phyloP scores from a whole-genome alignment of 257 asterid species.

The Solanum rostratum region DNA sequence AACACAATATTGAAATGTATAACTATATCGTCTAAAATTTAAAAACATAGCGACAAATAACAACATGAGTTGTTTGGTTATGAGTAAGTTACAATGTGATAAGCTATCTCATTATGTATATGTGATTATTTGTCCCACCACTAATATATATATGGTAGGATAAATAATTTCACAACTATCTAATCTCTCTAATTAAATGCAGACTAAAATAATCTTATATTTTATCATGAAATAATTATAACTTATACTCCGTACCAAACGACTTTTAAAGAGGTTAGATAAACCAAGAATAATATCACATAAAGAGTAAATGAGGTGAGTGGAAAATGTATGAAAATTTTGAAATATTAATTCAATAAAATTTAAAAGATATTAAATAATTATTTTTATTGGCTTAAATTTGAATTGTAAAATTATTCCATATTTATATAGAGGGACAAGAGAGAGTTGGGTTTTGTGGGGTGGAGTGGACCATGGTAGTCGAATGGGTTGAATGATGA shows the following conservation, averaged over 20 bases:
- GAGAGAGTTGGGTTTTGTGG: background rate
- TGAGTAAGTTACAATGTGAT: too few species aligned
- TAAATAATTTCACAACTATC: too few species aligned
- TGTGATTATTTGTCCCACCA: too few species aligned
- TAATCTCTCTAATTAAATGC: too few species aligned
- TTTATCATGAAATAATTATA: too few species aligned
- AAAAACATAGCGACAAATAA: too few species aligned
- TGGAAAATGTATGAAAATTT: background rate
- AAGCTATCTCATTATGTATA: too few species aligned
- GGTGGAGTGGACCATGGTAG: slow-evolving; percentile 14
- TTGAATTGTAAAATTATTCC: background rate
- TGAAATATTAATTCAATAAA: too few species aligned
- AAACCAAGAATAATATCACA: background rate
- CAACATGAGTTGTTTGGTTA: too few species aligned
- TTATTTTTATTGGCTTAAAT: background rate
- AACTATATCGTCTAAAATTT: background rate
- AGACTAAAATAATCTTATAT: too few species aligned
- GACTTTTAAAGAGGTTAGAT: background rate
- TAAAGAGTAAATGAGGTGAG: background rate
- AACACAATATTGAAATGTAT: background rate
- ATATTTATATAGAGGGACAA: background rate
- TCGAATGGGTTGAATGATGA: slow-evolving; percentile 20
- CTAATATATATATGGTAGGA: too few species aligned
- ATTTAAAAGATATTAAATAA: too few species aligned
- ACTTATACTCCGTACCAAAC: background rate